phyloP scores from a whole-genome alignment of 352 stramenopile species.

The Globisporangium acanthophoron region DNA sequence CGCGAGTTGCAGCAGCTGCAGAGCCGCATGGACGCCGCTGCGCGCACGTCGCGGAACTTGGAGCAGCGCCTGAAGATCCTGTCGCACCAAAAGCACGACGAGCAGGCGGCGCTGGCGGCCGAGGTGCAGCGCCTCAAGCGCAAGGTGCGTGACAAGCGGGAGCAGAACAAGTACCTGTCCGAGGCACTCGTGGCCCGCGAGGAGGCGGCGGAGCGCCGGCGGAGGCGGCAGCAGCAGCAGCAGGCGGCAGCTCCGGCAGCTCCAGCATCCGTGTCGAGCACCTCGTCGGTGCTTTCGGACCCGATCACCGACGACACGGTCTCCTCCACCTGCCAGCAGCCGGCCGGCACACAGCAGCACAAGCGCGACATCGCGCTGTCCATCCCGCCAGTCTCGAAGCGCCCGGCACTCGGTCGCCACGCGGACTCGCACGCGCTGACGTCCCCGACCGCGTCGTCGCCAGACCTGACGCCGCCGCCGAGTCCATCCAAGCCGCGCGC shows the following conservation, averaged over 20 bases:
- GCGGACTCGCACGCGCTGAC: conserved; percentile 27
- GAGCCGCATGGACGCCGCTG: conserved; percentile 38
- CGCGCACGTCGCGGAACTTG: conserved; percentile 41
- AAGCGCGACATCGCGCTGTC: conserved; percentile 25
- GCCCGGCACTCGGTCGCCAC: conserved; percentile 12
- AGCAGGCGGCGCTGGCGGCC: conserved; percentile 22
- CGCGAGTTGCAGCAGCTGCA: conserved; percentile 42
- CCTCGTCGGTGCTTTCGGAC: conserved; percentile 9
- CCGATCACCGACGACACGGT: conserved; percentile 7
- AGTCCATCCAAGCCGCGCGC: conserved; percentile 21
- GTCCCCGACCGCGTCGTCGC: conserved; percentile 52
- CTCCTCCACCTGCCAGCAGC: conserved; percentile 15
- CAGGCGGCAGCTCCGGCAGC: not conserved
- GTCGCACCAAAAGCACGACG: conserved; percentile 37
- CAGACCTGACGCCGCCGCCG: conserved; percentile 36
- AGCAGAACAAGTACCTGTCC: conserved; percentile 54
- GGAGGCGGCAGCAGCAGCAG: not conserved
- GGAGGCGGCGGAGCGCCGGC: not conserved
- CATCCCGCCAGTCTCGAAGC: conserved; percentile 9
- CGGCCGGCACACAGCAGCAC: conserved; percentile 2
- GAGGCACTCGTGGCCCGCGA: conserved; percentile 37
- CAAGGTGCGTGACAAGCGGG: conserved; percentile 46
- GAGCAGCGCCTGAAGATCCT: conserved; percentile 43
- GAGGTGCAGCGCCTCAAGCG: conserved; percentile 33
- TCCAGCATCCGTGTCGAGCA: conserved; percentile 7